These are phyloP conservation scores for Hortaea werneckii DNA, from an alignment of 2,329 filamentous ascomycete genomes.

Conservation along the genomic window DNA sequence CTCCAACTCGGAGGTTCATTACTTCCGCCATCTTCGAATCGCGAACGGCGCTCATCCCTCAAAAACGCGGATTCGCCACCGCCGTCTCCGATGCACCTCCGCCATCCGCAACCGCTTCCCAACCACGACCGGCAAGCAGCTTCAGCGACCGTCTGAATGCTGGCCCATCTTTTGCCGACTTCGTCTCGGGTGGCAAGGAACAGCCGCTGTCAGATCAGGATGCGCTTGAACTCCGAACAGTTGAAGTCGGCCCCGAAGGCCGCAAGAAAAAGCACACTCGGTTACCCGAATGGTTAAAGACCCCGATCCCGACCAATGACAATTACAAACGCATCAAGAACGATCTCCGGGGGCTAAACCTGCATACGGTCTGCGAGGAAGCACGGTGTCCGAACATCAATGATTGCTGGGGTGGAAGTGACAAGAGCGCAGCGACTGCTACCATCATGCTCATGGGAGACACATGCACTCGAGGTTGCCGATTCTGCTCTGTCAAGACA, in stretches of 20 bases:
- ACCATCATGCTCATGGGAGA: slow-evolving; percentile 99
- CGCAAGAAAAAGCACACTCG: slow-evolving; percentile 59
- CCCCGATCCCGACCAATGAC: slow-evolving; percentile 72
- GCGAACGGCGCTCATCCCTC: slow-evolving; percentile 16
- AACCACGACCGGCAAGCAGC: slow-evolving; percentile 37
- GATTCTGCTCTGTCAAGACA: slow-evolving; percentile 97
- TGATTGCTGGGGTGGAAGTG: slow-evolving; percentile 90
- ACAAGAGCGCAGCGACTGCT: slow-evolving; percentile 83
- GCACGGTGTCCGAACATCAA: slow-evolving; percentile 94
- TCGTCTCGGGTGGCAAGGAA: slow-evolving; percentile 36
- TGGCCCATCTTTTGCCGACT: slow-evolving; percentile 55
- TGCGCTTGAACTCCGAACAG: slow-evolving; percentile 51
- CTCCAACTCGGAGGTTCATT: slow-evolving; percentile 17
- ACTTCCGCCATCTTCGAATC: slow-evolving; percentile 11
- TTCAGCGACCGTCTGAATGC: slow-evolving; percentile 55
- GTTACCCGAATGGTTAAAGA: slow-evolving; percentile 91
- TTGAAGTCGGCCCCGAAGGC: slow-evolving; percentile 50
- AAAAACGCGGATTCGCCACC: slow-evolving; percentile 35
- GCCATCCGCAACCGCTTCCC: slow-evolving; percentile 21
- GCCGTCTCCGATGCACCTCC: slow-evolving; percentile 29
- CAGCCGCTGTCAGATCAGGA: slow-evolving; percentile 36
- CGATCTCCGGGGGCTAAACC: slow-evolving; percentile 75
- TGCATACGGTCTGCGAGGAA: slow-evolving; percentile 97
- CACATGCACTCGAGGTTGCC: slow-evolving; percentile 89
- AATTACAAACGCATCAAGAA: slow-evolving; percentile 95